Base-by-base conservation (phyloP, 805 yeast species). In the Ogataea trehaloabstinens region DNA sequence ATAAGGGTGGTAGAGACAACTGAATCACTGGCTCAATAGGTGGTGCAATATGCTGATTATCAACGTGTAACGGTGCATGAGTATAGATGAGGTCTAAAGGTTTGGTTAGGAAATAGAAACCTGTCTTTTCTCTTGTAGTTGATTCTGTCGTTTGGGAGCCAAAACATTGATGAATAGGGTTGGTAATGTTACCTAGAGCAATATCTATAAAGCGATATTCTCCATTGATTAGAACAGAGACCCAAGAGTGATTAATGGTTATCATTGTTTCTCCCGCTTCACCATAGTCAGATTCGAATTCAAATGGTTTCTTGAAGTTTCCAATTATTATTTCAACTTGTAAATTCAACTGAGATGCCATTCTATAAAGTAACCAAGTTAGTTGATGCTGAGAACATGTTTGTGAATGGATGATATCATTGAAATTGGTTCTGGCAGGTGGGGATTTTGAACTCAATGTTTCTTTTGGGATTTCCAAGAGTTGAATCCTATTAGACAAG, bases 41-140 rank as follows among this genome's bases (percentile, higher is more conserved):
- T 4, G 97, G 98, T 21, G 77, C 72, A 16, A 91, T 76, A 63
- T 86, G 96, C 61, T 93, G 99, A 47, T 85, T 82, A 43, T 78
- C 82, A 30, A 78, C 78, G 41, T 79, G 79, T 13, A 79, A 71
- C 11, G 99, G 98, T 33, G 88, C 79, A 60, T 93, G 99, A 0
- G 97, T 85, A 46, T 82, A 83, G 12, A 93, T 76, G 29, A 88
- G 56, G 40, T 80, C 76, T 38, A 80, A 63, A 1, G 99, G 99
- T 48, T 81, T 78, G 2, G 85, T 68, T 44, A 93, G 61, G 62
- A 90, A 91, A 60, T 86, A 93, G 55, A 79, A 82, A 19, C 53
- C 43, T 15, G 44, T 28, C 27, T 53, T 49, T 17, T 49, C 48
- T 12, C 48, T 50, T 1, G 40, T 17, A 3, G 46, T 25, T 48